A percentile compares a stretch with the other conserved stretches of the same genome.
phyloP scores from a whole-genome alignment of 495 filamentous ascomycete species.

The Annulohypoxylon stygium region DNA sequence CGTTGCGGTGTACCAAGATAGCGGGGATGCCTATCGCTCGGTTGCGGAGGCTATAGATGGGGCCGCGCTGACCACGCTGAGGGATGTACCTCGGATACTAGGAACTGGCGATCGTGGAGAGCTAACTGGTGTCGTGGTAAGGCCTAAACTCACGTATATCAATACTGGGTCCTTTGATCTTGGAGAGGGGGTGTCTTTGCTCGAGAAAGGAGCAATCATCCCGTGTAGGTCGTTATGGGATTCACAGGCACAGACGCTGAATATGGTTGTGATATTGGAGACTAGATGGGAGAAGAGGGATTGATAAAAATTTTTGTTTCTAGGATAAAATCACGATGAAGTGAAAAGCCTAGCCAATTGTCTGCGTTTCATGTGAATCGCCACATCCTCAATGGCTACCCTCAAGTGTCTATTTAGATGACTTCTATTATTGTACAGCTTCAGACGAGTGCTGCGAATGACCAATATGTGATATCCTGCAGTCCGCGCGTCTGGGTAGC shows the following conservation, averaged over 20 bases:
- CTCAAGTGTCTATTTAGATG: too few species aligned
- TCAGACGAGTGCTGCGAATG: too few species aligned
- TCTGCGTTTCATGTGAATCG: too few species aligned
- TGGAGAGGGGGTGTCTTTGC: constrained; percentile 7
- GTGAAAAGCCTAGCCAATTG: too few species aligned
- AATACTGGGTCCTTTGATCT: constrained; percentile 1
- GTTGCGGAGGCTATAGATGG: constrained; percentile 1
- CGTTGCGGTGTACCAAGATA: constrained; percentile 2
- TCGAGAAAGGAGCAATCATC: constrained; percentile 37
- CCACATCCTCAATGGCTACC: too few species aligned
- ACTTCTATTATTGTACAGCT: too few species aligned
- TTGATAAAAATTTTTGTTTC: background rate
- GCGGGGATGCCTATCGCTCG: constrained; percentile 1
- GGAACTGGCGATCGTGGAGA: background rate
- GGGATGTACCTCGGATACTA: constrained; percentile 12
- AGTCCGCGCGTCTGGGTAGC: background rate
- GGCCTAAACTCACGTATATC: constrained; percentile 45
- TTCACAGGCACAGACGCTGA: constrained; percentile 36
- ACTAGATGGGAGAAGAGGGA: constrained; percentile 23
- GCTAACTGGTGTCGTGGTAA: background rate
- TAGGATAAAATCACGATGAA: too few species aligned
- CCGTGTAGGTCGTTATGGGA: constrained; percentile 52
- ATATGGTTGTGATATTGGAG: constrained; percentile 47
- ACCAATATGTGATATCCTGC: background rate
- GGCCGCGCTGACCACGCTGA: constrained; percentile 11